A percentile compares a stretch with the other conserved stretches of the same genome.
Evolutionary conservation across 345 rosid genomes (phyloP).

Genomic region (Citrus maxima): DNA sequence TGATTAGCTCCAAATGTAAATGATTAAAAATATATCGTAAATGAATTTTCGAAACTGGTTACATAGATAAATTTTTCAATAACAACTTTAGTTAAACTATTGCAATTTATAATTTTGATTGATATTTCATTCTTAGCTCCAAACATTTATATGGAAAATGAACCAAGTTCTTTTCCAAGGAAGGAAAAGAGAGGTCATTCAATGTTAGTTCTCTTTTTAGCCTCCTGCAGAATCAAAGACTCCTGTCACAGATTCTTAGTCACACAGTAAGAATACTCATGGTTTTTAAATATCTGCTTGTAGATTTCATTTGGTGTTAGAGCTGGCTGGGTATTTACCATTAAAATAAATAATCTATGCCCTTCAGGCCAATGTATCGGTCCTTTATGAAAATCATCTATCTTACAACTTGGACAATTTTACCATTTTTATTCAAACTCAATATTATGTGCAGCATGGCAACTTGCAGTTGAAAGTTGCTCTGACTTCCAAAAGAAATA

Average conservation of each 20-base stretch:
- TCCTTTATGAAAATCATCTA: no score
- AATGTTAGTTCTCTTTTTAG: neutral
- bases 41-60: no score
- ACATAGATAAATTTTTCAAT: no score
- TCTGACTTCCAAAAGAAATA: neutral
- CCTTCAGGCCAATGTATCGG: neutral
- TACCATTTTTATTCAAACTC: neutral
- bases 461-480: slow-evolving; percentile 3
- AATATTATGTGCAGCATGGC: neutral
- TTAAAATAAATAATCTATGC: neutral
- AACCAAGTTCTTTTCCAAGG: neutral
- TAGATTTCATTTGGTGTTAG: neutral
- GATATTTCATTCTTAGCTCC: neutral
- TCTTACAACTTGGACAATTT: neutral
- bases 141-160: neutral
- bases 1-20: no score
- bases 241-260: neutral
- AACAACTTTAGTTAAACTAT: no score
- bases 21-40: no score
- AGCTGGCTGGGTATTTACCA: neutral
- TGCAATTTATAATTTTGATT: no score
- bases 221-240: neutral
- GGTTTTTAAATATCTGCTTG: neutral
- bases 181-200: neutral
- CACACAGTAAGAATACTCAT: neutral